Evolutionary conservation across 2,329 filamentous ascomycete species (phyloP), one percentile per base, ranked within the genome.

Genomic region (Zymoseptoria brevis): DNA sequence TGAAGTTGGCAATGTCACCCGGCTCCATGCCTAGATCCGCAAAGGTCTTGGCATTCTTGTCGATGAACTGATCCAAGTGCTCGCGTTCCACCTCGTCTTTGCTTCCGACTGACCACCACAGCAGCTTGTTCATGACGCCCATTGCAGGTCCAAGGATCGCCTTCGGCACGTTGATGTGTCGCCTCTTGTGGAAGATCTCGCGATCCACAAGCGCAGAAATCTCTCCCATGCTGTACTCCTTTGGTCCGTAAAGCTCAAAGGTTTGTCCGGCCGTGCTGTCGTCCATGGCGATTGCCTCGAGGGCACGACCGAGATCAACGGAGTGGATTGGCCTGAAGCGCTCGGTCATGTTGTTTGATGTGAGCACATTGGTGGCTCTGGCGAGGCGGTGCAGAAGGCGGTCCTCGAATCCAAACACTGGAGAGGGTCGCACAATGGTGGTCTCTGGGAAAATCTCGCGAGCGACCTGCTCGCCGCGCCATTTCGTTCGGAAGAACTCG

Each of bases 341-440:
- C 81, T 99, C 88, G 74, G 90, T 83, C 88, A 97, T 90, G 79
- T 93, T 85, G 79, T 99, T 99, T 59, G 90, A 83, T 22, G 91
- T 96, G 71, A 97, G 83, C 59, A 96, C 73, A 74, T 96, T 96
- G 61, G 86, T 85, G 9, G 87, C 81, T 66, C 85, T 83, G 50
- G 93, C 94, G 56, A 97, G 85, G 73, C 86, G 89, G 75, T 96
- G 85, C 45, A 99, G 85, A 51, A 99, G 83, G 69, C 87, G 87
- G 76, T 99, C 94, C 76, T 99, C 94, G 71, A 91, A 96, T 41
- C 94, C 94, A 72, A 96, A 99, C 75, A 96, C 83, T 56, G 92
- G 94, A 11, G 93, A 89, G 51, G 94, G 94, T 64, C 94, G 86
- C 65, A 99, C 94, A 68, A 99, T 91, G 52, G 94, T 99, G 19